Conservation (phyloP, 495 filamentous ascomycete species). For the Evansstolkia leycettana region DNA sequence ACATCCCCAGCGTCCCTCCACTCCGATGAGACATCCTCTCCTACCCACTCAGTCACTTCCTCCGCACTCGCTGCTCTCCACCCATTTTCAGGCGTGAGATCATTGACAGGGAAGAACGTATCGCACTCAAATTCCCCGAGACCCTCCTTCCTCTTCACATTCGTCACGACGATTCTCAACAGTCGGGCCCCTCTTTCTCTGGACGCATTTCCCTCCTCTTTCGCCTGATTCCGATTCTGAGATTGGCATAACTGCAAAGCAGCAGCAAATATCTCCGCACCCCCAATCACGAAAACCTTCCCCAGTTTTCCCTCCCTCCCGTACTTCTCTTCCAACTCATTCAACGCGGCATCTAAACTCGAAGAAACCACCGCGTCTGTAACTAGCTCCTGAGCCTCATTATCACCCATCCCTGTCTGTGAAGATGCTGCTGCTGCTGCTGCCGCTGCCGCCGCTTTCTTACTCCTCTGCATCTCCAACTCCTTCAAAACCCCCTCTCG, state of each 20-base stretch:
- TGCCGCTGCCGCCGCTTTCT: slow-evolving; percentile 1
- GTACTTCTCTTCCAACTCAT: slow-evolving; percentile 16
- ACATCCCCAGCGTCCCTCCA: slow-evolving; percentile 31
- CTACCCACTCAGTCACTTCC: slow-evolving; percentile 33
- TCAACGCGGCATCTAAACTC: slow-evolving; percentile 47
- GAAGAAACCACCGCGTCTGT: slow-evolving; percentile 25
- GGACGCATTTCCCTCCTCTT: too few relatives aligned
- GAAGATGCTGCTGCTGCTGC: neutral
- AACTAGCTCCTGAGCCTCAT: slow-evolving; percentile 8
- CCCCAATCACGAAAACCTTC: slow-evolving; percentile 78
- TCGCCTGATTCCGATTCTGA: too few relatives aligned
- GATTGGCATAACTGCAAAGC: slow-evolving; percentile 38
- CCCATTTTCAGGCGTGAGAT: slow-evolving; percentile 13
- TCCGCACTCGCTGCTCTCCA: slow-evolving; percentile 24
- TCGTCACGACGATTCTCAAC: slow-evolving; percentile 33
- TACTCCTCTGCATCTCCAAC: slow-evolving; percentile 11
- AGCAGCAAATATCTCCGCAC: slow-evolving; percentile 67
- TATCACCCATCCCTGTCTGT: neutral
- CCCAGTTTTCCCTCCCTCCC: slow-evolving; percentile 15
- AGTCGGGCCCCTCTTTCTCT: slow-evolving; percentile 8
- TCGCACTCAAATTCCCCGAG: slow-evolving; percentile 65
- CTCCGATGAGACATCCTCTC: slow-evolving; percentile 25
- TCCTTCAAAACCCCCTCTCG: slow-evolving; percentile 13
- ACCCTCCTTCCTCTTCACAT: slow-evolving; percentile 18
- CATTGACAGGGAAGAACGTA: slow-evolving; percentile 63